A percentile compares a stretch with the other conserved stretches of the same genome.
Evolutionary conservation across 768 basidiomycete species (phyloP).

Genomic region (Lentinus tigrinus): DNA sequence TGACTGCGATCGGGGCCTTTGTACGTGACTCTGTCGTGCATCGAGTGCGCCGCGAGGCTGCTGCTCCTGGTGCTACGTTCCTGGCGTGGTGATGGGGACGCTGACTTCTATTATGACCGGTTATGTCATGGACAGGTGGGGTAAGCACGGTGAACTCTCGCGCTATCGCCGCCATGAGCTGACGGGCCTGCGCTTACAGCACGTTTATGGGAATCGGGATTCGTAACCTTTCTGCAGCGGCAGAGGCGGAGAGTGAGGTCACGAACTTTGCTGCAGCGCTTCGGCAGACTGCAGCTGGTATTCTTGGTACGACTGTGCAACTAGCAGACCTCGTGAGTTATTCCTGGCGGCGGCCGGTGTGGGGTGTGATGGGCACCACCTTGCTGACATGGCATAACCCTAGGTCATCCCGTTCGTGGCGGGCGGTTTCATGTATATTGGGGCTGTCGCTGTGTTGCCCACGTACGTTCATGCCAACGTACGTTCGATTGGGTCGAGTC

Average conservation of each 20-base stretch:
- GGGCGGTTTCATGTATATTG: slow-evolving; percentile 92
- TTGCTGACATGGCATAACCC: background rate
- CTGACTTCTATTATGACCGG: slow-evolving; percentile 3
- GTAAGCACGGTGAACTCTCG: slow-evolving; percentile 10
- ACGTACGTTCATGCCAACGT: slow-evolving; percentile 55
- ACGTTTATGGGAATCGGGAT: slow-evolving; percentile 89
- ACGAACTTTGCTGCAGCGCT: slow-evolving; percentile 75
- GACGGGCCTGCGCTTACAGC: slow-evolving; percentile 34
- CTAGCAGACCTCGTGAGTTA: slow-evolving; percentile 75
- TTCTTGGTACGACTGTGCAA: slow-evolving; percentile 81
- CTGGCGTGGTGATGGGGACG: no score
- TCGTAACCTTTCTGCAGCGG: slow-evolving; percentile 66
- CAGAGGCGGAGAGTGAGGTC: slow-evolving; percentile 36
- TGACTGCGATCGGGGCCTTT: slow-evolving; percentile 91
- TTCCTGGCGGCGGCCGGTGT: no score
- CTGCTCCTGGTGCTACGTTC: no score
- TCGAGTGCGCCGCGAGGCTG: no score
- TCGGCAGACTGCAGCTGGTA: slow-evolving; percentile 69
- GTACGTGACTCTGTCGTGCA: slow-evolving; percentile 46
- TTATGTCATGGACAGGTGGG: slow-evolving; percentile 19
- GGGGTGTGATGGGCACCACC: no score
- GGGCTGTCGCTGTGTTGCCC: slow-evolving; percentile 87
- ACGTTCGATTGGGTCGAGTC: slow-evolving; percentile 1
- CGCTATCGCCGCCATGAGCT: background rate
- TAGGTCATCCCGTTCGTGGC: slow-evolving; percentile 90